phyloP scores from a whole-genome alignment of 202 grass and related monocot species.

The Zoysia matrella region DNA sequence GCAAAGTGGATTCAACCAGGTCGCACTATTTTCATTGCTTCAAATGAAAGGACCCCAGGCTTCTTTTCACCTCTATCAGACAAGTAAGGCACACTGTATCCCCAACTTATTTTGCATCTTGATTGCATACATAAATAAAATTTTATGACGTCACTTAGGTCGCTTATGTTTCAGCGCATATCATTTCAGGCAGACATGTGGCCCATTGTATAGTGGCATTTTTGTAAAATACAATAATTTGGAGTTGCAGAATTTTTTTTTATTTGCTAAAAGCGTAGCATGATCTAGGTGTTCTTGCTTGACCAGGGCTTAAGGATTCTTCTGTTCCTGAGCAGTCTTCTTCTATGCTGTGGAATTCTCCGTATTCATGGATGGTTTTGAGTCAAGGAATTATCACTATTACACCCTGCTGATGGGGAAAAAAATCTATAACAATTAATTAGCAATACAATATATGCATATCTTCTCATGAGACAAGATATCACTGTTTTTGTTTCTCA shows the following conservation, averaged over 20 bases:
- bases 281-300: not conserved
- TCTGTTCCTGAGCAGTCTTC: slow-evolving; percentile 10
- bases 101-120: slow-evolving; percentile 20
- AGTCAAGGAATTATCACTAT: not conserved
- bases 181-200: not conserved
- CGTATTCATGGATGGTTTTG: slow-evolving; percentile 14
- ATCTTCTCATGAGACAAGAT: not conserved
- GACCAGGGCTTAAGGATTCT: not conserved
- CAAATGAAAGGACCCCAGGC: slow-evolving; percentile 76
- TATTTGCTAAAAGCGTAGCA: slow-evolving; percentile 19
- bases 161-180: not conserved
- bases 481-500: slow-evolving; percentile 8
- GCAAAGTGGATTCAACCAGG: slow-evolving; percentile 82
- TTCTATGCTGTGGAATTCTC: not conserved
- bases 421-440: not conserved
- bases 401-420: not conserved
- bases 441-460: slow-evolving; percentile 17
- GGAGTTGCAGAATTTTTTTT: not conserved
- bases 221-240: not conserved
- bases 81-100: slow-evolving; percentile 42
- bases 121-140: slow-evolving; percentile 19
- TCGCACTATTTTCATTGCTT: slow-evolving; percentile 85
- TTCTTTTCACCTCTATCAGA: slow-evolving; percentile 89
- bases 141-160: not conserved
- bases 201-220: not conserved